Evolutionary conservation across 1,284 basidiomycete species (phyloP), one percentile per base, ranked within the genome.

Genomic region (Papiliotrema terrestris): DNA sequence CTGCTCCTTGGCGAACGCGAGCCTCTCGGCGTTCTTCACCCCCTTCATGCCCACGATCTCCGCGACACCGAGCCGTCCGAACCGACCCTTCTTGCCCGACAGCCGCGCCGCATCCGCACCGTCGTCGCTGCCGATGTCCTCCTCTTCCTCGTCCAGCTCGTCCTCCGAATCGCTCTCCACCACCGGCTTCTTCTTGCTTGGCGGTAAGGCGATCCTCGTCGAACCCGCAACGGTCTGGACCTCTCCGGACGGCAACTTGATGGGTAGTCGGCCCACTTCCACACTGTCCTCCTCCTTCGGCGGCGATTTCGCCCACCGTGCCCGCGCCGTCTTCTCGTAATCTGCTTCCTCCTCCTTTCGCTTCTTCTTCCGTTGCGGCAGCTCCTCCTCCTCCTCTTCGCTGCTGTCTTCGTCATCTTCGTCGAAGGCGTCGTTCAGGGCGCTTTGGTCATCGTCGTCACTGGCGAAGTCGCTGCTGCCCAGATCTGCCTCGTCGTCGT

Each of bases 1-100:
- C 73, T 95, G 90, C 69, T 92, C 89, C 67, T 94, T 93, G 20
- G 91, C 91, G 49, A 80, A 81, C 58, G 86, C 86, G 64, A 94
- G 80, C 61, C 85, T 83, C 43, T 80, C 80, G 55, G 83, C 83
- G 57, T 87, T 83, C 47, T 89, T 89, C 69, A 66, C 71, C 2
- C 68, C 69, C 45, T 62, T 55, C 38, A 54, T 84, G 25, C 78
- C 74, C 36, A 94, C 79, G 52, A 94, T 83, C 66, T 91, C 88
- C 20, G 84, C 79, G 11, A 94, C 84, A 17, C 88, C 86, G 54
- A 84, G 83, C 44, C 91, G 83, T 20, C 91, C 89, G 68, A 92
- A 91, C 38, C 86, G 83, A 15, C 70, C 71, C 54, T 70, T 73
- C 59, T 67, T 68, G 44, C 62, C 58, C 8, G 73, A 69, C 63